These are phyloP conservation scores for Populus nigra DNA, from an alignment of 345 rosid genomes.

Conservation along the genomic window DNA sequence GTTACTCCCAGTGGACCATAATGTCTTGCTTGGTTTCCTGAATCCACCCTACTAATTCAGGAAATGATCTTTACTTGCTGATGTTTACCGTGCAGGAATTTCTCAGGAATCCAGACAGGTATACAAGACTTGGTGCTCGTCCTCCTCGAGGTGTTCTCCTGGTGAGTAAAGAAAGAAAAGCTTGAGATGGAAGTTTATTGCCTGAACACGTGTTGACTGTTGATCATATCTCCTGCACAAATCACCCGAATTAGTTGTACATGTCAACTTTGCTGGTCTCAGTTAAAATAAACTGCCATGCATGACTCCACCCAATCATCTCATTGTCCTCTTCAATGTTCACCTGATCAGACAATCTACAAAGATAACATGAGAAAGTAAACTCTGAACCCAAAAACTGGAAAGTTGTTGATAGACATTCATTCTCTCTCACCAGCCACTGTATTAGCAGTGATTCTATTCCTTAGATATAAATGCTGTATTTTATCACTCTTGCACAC, in stretches of 20 bases:
- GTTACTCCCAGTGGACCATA: slow-evolving; percentile 2
- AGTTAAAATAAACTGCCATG: neutral
- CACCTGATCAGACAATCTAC: neutral
- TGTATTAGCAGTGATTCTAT: neutral
- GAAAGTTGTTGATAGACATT: neutral
- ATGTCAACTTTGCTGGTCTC: neutral
- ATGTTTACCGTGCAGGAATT: slow-evolving; percentile 62
- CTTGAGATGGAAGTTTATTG: neutral
- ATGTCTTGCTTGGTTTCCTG: neutral
- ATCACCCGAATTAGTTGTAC: neutral
- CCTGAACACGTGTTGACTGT: neutral
- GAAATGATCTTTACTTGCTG: slow-evolving; percentile 22
- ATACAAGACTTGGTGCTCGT: slow-evolving; percentile 83
- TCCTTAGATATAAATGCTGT: neutral
- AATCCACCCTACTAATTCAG: slow-evolving; percentile 15
- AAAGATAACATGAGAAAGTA: neutral
- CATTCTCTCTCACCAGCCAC: neutral
- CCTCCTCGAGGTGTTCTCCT: slow-evolving; percentile 96
- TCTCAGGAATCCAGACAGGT: slow-evolving; percentile 87
- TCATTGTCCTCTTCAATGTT: neutral
- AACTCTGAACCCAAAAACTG: neutral
- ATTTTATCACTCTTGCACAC: neutral
- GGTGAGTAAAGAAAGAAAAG: slow-evolving; percentile 52
- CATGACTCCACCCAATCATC: neutral
- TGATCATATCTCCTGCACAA: neutral